phyloP scores from a whole-genome alignment of 106 monocot genomes.

The Acanthochlamys bracteata region DNA sequence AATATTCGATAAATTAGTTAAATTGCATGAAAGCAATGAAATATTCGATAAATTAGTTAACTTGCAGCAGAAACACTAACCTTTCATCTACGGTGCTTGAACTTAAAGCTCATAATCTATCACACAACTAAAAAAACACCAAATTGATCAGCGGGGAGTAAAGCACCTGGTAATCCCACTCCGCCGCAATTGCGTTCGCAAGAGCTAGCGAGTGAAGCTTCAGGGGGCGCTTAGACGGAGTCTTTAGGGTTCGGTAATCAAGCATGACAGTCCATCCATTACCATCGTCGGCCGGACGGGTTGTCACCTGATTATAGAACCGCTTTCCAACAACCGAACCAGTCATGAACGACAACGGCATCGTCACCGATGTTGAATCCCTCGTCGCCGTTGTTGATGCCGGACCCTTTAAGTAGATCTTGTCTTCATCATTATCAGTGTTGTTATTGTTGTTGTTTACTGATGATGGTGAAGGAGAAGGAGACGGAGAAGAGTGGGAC shows the following conservation, averaged over 20 bases:
- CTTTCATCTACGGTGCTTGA: too few relatives aligned
- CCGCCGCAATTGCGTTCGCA: constrained; percentile 85
- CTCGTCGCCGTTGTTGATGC: constrained; percentile 25
- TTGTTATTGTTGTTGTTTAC: not conserved
- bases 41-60: too few relatives aligned
- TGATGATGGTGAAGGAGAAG: not conserved
- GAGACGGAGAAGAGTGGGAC: not conserved
- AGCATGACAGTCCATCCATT: constrained; percentile 99
- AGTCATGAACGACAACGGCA: constrained; percentile 88
- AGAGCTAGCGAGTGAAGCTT: constrained; percentile 75
- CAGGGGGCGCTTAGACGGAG: constrained; percentile 70
- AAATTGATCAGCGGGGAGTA: not conserved
- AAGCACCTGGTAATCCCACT: constrained; percentile 97
- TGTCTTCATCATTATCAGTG: constrained; percentile 15
- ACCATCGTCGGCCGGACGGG: constrained; percentile 71
- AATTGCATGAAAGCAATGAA: too few relatives aligned
- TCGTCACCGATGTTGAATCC: constrained; percentile 60
- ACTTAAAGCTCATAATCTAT: too few relatives aligned
- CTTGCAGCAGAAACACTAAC: too few relatives aligned
- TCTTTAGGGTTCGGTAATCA: constrained; percentile 87
- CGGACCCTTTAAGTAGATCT: constrained; percentile 48
- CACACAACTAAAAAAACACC: too few relatives aligned
- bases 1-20: too few relatives aligned
- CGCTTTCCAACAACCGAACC: constrained; percentile 92
- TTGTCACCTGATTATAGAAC: constrained; percentile 82